Evolutionary conservation across 1,139 yeast species (phyloP), one percentile per base, ranked within the genome.

Genomic region (Diutina rugosa): DNA sequence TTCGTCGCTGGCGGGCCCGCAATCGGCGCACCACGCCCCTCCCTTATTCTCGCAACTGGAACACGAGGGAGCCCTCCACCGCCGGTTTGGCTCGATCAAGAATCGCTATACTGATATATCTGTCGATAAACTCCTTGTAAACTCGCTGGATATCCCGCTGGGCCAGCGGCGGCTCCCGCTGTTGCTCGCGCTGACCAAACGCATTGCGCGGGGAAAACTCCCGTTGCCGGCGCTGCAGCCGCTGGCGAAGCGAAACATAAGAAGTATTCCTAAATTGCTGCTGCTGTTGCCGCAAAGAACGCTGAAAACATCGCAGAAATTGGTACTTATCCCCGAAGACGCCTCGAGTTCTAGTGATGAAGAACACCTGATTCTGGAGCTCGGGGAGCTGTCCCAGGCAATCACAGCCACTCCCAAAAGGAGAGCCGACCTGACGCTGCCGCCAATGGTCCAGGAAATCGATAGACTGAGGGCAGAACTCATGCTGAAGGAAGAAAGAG

Each of bases 141-240:
- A 85, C 62, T 80, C 87, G 14, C 84, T 95, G 59, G 97, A 88
- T 63, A 88, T 90, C 14, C 97, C 97, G 0, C 87, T 95, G 2
- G 89, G 89, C 4, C 82, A 82, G 60, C 76, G 82, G 58, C 67
- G 88, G 59, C 67, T 77, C 32, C 78, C 80, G 2, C 73, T 60
- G 14, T 56, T 56, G 55, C 38, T 52, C 26, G 10, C 41, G 10
- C 32, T 38, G 26, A 49, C 53, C 29, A 49, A 49, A 32, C 41
- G 44, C n/a, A 28, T 49, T 14, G 53, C 53, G n/a, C n/a, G 16
- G 18, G 53, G 53, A 14, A 32, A 30, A 16, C 41, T 35, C 1
- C 41, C 38, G 21, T 61, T 59, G 55, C 55, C 57, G 55, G 29
- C 55, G 38, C 58, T 59, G 10, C 52, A 7, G 61, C 56, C 54